These are phyloP conservation scores for Paramyrothecium roridum DNA, from an alignment of 2,329 filamentous ascomycete species.

Conservation along the genomic window DNA sequence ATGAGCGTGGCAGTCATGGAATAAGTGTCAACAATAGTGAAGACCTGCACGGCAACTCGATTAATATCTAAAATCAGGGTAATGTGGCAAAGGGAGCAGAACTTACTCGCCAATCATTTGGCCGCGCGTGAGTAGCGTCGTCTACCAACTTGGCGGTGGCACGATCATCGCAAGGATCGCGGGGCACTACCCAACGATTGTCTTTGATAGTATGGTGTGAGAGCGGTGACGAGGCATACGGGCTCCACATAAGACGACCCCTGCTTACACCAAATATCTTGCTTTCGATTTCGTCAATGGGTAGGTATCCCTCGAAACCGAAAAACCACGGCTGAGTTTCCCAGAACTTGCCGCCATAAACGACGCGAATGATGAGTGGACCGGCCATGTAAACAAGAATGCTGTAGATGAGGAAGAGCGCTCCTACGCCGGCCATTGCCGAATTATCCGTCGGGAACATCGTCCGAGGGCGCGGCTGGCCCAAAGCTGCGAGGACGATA, in stretches of 20 bases:
- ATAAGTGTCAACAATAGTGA: conserved; percentile 32
- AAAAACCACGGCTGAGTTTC: conserved; percentile 25
- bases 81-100: background rate
- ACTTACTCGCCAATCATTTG: conserved; percentile 22
- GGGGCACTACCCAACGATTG: conserved; percentile 18
- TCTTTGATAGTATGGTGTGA: conserved; percentile 16
- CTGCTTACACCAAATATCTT: conserved; percentile 25
- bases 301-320: conserved; percentile 28
- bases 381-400: conserved; percentile 17
- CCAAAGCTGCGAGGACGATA: conserved; percentile 11
- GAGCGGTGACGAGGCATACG: conserved; percentile 21
- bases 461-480: background rate
- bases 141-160: conserved; percentile 19
- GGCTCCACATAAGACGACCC: conserved; percentile 22
- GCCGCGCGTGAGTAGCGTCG: conserved; percentile 18
- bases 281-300: conserved; percentile 21
- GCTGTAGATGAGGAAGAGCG: conserved; percentile 19
- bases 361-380: conserved; percentile 17
- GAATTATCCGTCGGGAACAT: background rate
- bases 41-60: conserved; percentile 17
- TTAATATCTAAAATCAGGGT: background rate
- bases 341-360: conserved; percentile 24
- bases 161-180: conserved; percentile 19
- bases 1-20: conserved; percentile 31
- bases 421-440: conserved; percentile 9